These are phyloP conservation scores for Collybia mongolica DNA, from an alignment of 768 basidiomycete species.

Conservation along the genomic window DNA sequence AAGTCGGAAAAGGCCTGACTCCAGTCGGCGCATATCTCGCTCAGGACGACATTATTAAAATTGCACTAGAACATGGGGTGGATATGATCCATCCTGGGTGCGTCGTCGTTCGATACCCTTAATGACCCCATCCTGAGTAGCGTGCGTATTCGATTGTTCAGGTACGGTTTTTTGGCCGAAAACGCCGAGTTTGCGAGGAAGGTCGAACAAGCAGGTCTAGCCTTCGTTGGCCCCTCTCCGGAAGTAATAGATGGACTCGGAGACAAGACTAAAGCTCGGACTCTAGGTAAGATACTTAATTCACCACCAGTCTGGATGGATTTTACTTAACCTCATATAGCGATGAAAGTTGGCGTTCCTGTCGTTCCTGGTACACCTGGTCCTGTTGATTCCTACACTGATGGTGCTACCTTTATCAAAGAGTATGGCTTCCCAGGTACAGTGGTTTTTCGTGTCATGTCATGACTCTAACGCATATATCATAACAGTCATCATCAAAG, in stretches of 20 bases:
- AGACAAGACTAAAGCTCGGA: slow-evolving; percentile 97
- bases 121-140: too few species aligned
- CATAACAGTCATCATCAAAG: slow-evolving; percentile 90
- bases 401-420: slow-evolving; percentile 87
- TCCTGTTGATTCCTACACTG: slow-evolving; percentile 74
- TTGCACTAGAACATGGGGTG: slow-evolving; percentile 97
- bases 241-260: slow-evolving; percentile 97
- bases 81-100: slow-evolving; percentile 99
- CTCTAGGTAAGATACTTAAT: slow-evolving; percentile 55
- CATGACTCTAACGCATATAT: slow-evolving; percentile 3
- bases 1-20: slow-evolving; percentile 94
- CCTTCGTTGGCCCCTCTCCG: slow-evolving; percentile 94
- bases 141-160: slow-evolving; percentile 23
- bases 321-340: slow-evolving; percentile 32
- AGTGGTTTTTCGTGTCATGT: slow-evolving; percentile 6
- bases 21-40: slow-evolving; percentile 97
- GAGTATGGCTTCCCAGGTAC: slow-evolving; percentile 93
- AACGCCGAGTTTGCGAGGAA: slow-evolving; percentile 97
- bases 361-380: slow-evolving; percentile 99
- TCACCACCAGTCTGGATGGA: slow-evolving; percentile 5
- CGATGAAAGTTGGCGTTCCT: slow-evolving; percentile 89
- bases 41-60: slow-evolving; percentile 94
- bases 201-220: slow-evolving; percentile 96
- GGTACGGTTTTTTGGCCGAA: slow-evolving; percentile 97
- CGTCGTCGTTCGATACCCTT: slow-evolving; percentile 15